phyloP scores from a whole-genome alignment of 1,284 basidiomycete genomes.

The Cutaneotrichosporon sp. region DNA sequence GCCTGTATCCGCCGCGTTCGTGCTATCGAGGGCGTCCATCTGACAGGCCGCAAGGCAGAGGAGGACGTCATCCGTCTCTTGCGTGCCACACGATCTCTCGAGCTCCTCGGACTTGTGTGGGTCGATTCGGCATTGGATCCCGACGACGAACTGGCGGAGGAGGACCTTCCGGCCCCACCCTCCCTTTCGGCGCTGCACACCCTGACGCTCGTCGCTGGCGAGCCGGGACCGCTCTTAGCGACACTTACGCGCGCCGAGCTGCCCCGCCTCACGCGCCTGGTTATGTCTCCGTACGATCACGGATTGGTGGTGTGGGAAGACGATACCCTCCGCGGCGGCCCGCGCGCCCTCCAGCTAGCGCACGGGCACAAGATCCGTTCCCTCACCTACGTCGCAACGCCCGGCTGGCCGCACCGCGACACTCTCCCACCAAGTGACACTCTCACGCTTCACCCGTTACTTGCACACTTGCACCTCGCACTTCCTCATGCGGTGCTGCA shows the following conservation, averaged over 20 bases:
- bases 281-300: conserved; percentile 57
- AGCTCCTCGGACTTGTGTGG: conserved; percentile 66
- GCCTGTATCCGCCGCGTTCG: conserved; percentile 54
- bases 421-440: conserved; percentile 62
- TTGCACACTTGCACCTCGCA: conserved; percentile 43
- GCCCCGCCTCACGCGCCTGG: conserved; percentile 65
- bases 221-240: conserved; percentile 64
- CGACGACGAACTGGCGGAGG: conserved; percentile 10
- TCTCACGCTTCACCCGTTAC: conserved; percentile 41
- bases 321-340: conserved; percentile 22
- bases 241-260: conserved; percentile 64
- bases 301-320: conserved; percentile 12
- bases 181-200: conserved; percentile 62
- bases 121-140: conserved; percentile 48
- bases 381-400: conserved; percentile 59
- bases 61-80: conserved; percentile 57
- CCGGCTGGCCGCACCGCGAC: conserved; percentile 66
- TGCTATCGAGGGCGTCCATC: conserved; percentile 61
- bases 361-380: conserved; percentile 66
- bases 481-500: conserved; percentile 38
- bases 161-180: conserved; percentile 5
- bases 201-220: conserved; percentile 66
- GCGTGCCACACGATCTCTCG: conserved; percentile 61
- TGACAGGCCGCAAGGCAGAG: conserved; percentile 55
- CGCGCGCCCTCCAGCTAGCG: conserved; percentile 65